A percentile compares a stretch with the other conserved stretches of the same genome.
phyloP scores from a whole-genome alignment of 768 basidiomycete species.

The Boletus pseudopeckii region DNA sequence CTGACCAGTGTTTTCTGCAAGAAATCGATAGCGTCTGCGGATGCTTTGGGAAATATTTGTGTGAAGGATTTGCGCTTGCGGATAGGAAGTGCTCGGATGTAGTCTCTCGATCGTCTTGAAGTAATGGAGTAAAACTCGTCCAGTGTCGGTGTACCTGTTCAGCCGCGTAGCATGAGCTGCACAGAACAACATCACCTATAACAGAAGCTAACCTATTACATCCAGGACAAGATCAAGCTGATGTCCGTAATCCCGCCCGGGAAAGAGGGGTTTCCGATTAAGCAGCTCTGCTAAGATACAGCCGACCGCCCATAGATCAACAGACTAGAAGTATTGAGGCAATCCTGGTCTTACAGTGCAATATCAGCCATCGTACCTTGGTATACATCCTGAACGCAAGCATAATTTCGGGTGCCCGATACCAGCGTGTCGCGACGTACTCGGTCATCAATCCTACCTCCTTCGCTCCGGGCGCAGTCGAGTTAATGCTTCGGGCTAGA shows the following conservation, averaged over 20 bases:
- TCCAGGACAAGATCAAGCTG: constrained; percentile 87
- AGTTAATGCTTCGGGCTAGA: constrained; percentile 64
- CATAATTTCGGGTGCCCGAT: constrained; percentile 94
- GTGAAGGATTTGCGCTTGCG: constrained; percentile 70
- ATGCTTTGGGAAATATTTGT: constrained; percentile 74
- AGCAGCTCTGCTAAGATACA: constrained; percentile 82
- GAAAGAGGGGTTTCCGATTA: constrained; percentile 79
- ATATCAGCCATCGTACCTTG: constrained; percentile 40
- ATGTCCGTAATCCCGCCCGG: constrained; percentile 83
- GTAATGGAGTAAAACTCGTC: constrained; percentile 93
- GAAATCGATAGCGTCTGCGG: constrained; percentile 68
- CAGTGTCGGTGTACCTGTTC: constrained; percentile 70
- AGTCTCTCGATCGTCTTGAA: constrained; percentile 78
- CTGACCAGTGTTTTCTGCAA: constrained; percentile 63
- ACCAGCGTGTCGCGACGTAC: constrained; percentile 92
- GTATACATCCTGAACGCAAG: constrained; percentile 89
- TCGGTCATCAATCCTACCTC: constrained; percentile 73
- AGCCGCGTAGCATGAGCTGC: constrained; percentile 14
- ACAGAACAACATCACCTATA: constrained; percentile 14
- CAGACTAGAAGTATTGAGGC: constrained; percentile 39
- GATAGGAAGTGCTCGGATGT: constrained; percentile 83
- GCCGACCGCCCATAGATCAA: constrained; percentile 74
- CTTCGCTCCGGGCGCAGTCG: constrained; percentile 48
- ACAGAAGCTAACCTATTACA: constrained; percentile 55
- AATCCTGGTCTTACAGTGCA: constrained; percentile 6